These are phyloP conservation scores for Apiotrichum domesticum DNA, from an alignment of 1,284 basidiomycete genomes.

Conservation along the genomic window DNA sequence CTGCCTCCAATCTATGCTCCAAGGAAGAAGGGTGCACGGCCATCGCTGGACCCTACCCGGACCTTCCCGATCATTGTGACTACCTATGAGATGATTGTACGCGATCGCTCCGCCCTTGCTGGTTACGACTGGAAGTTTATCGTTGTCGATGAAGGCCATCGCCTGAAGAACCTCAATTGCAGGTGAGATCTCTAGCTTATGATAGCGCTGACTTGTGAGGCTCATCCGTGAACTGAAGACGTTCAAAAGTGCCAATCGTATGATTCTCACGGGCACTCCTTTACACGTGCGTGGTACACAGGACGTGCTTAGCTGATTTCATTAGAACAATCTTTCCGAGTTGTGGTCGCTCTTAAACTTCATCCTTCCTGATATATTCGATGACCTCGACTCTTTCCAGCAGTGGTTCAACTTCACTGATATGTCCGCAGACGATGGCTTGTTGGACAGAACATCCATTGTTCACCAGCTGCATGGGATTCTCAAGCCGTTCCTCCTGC, in stretches of 20 bases:
- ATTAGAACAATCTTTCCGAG: slow-evolving; percentile 85
- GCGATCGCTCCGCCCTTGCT: slow-evolving; percentile 62
- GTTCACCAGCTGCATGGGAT: slow-evolving; percentile 81
- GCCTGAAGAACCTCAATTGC: slow-evolving; percentile 88
- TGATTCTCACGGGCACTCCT: slow-evolving; percentile 91
- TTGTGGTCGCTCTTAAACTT: slow-evolving; percentile 95
- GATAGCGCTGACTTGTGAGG: slow-evolving; percentile 23
- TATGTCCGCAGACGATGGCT: slow-evolving; percentile 32
- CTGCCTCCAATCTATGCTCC: slow-evolving; percentile 17
- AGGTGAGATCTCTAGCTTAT: slow-evolving; percentile 40
- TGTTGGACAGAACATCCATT: slow-evolving; percentile 57
- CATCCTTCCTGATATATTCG: slow-evolving; percentile 85
- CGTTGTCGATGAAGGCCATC: slow-evolving; percentile 92
- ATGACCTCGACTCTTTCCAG: slow-evolving; percentile 82
- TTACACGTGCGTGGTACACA: slow-evolving; percentile 60
- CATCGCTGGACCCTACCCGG: slow-evolving; percentile 25
- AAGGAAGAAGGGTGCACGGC: slow-evolving; percentile 22
- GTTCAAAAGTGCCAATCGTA: slow-evolving; percentile 74
- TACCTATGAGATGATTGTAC: slow-evolving; percentile 90
- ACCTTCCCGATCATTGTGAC: slow-evolving; percentile 59
- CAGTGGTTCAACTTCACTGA: slow-evolving; percentile 62
- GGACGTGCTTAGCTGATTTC: no score
- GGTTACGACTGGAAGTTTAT: slow-evolving; percentile 83
- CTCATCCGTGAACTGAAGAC: slow-evolving; percentile 87
- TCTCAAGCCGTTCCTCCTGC: slow-evolving; percentile 89